Base-by-base conservation (phyloP, 2,329 filamentous ascomycete genomes). In the Sclerotinia borealis region DNA sequence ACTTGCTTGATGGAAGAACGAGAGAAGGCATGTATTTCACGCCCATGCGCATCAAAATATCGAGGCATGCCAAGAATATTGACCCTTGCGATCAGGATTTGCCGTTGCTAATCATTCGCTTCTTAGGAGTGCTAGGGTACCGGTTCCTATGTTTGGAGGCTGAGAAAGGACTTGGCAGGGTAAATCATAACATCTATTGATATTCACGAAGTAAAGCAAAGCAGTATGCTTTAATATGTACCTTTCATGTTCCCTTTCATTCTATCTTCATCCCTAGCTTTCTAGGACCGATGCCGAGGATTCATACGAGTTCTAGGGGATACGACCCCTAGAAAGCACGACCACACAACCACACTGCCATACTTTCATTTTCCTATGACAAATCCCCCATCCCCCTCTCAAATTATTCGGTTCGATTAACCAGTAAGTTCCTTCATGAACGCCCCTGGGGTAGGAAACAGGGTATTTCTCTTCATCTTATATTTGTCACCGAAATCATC, bases 401-500 rank as follows among this genome's bases (percentile, higher is more conserved):
- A 45, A 34, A 45, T 7, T 45, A 13, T 19, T 5, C 27, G 17
- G 13, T 19, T 5, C 43, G 4, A 39, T 62, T 48, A 65, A 56
- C 64, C 52, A 43, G 59, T 54, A 39, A 67, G 61, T 27, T 64
- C 54, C 65, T 65, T 66, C 19, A 66, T 25, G 22, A 69, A 54
- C 5, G 63, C 66, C 4, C 67, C 61, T 6, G 63, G 64, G 25
- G 65, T 63, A 49, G 65, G 95, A 92, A 64, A 97, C 77, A 78
- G 96, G 89, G 65, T 86, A 74, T 83, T 93, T 73, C 85, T 85
- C 91, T 99, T 98, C 81, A 89, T 93, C 87, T 93, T 93, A 80
- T 99, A 99, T 78, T 88, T 90, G 75, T 93, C 90, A 47, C 90
- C 90, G 77, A 98, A 96, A 76, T 96, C 91, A 76, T 89, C 89